Evolutionary conservation across 306 rosid species (phyloP), one percentile per base, ranked within the genome.

Genomic region (Vigna trinervia): DNA sequence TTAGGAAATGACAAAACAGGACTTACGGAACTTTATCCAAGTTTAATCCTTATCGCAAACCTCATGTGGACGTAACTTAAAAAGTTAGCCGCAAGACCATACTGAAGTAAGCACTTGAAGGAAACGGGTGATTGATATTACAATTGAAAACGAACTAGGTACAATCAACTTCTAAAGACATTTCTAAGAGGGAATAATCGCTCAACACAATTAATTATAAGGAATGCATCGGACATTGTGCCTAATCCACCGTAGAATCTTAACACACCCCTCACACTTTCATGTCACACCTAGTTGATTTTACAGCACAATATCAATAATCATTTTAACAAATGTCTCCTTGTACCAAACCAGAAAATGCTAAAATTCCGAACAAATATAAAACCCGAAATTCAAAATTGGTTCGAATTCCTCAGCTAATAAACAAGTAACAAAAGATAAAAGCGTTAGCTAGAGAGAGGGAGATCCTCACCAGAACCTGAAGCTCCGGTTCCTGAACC

Each of bases 401-500:
- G 57, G 58, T 45, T 74, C 69, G n/a, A 45, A 69, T 56, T 69
- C 43, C 34, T 23, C 34, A 12, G 38, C 20, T 10, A 28, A 5
- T 19, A 23, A 60, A 5, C 28, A 48, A 71, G 36, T 52, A 26
- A 72, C 4, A 4, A 2, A 61, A 20, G 5, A 43, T 1, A 15
- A 46, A 56, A 15, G 46, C 1, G 22, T 3, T 22, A 61, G 45
- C 56, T 59, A 19, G 11, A 43, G 12, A 43, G 48, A 43, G 48
- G 19, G 4, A 3, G 53, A 41, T 6, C 2, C 53, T 74, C 38
- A 88, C 89, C 74, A 72, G 57, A 38, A 88, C 87, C 74, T 81
- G 76, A 39, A 80, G 70, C 68, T 79, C 84, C 1, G 90, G 77
- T 28, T 84, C 87, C 64, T 23, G 90, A 84, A 83, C 87, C 48